These are phyloP conservation scores for Aspergillus heteromorphus DNA, from an alignment of 495 filamentous ascomycete genomes.

Conservation along the genomic window DNA sequence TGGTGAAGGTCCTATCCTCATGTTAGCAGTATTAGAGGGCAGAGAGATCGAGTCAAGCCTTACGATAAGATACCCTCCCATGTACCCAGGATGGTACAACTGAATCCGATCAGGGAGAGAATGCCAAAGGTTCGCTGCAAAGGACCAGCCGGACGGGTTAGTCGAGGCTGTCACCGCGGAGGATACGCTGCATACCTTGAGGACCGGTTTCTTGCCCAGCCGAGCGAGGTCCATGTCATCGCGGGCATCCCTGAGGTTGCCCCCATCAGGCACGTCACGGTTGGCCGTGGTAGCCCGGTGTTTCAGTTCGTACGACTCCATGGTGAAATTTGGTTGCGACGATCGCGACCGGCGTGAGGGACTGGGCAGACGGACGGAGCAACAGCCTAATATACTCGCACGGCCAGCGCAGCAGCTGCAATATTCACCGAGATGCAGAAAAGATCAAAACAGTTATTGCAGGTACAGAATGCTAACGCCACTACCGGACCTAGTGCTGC, in stretches of 20 bases:
- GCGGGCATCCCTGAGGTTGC: slow-evolving; percentile 1
- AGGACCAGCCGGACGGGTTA: slow-evolving; percentile 4
- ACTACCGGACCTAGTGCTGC: background rate
- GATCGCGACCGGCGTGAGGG: slow-evolving; percentile 15
- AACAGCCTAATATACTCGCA: background rate
- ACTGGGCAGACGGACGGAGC: background rate
- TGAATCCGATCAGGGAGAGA: slow-evolving; percentile 46
- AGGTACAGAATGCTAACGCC: background rate
- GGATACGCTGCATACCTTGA: slow-evolving; percentile 17
- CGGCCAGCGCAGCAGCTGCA: background rate
- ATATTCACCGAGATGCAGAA: background rate
- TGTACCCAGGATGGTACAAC: slow-evolving; percentile 45
- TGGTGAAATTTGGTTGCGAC: background rate
- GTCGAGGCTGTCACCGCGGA: background rate
- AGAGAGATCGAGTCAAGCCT: background rate
- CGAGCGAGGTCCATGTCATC: slow-evolving; percentile 41
- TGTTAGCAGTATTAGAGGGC: background rate
- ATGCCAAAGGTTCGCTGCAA: slow-evolving; percentile 43
- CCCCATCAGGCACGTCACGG: background rate
- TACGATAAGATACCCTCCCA: slow-evolving; percentile 44
- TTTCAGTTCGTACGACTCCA: background rate
- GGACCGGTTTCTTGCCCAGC: slow-evolving; percentile 47
- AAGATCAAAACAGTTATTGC: background rate
- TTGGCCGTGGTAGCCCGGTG: background rate
- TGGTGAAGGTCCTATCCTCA: slow-evolving; percentile 25